Percentiles rank a stretch among this genome's conserved stretches.
Conservation (phyloP, 495 filamentous ascomycete genomes). For the Lineolata rhizophorae region DNA sequence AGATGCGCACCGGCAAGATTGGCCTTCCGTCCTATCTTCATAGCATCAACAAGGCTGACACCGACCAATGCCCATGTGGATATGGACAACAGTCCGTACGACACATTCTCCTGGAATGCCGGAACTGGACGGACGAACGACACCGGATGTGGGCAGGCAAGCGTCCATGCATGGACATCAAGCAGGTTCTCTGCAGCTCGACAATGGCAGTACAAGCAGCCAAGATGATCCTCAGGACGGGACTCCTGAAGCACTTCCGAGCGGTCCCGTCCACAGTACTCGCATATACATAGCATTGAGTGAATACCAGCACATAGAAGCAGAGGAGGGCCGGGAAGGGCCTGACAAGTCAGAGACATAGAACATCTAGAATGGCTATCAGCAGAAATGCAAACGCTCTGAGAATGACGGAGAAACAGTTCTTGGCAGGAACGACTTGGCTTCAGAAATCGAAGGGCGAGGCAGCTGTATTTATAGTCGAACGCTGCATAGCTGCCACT, state of each 20-base stretch:
- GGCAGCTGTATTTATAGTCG: slow-evolving; percentile 12
- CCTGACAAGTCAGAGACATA: no score
- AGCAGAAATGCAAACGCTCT: background rate
- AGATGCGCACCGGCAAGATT: slow-evolving; percentile 16
- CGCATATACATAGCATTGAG: no score
- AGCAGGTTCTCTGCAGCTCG: slow-evolving; percentile 9
- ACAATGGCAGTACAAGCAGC: slow-evolving; percentile 15
- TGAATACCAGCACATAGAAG: slow-evolving; percentile 1
- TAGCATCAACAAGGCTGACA: slow-evolving; percentile 13
- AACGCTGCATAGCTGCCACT: slow-evolving; percentile 13
- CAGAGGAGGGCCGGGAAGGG: background rate
- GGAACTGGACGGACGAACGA: no score
- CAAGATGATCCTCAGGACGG: slow-evolving; percentile 14
- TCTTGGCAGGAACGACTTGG: slow-evolving; percentile 2
- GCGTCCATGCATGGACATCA: slow-evolving; percentile 2
- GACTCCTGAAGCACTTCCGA: slow-evolving; percentile 6
- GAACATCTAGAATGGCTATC: slow-evolving; percentile 2
- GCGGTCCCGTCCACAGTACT: background rate
- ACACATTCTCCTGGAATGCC: slow-evolving; percentile 17
- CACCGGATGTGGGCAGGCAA: no score
- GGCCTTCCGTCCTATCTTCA: slow-evolving; percentile 15
- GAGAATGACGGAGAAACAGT: slow-evolving; percentile 1
- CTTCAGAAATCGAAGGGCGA: no score
- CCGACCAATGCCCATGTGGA: slow-evolving; percentile 12
- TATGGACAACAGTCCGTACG: slow-evolving; percentile 11